Evolutionary conservation across 2,329 filamentous ascomycete species (phyloP).

Genomic region (Lachnellula cervina): DNA sequence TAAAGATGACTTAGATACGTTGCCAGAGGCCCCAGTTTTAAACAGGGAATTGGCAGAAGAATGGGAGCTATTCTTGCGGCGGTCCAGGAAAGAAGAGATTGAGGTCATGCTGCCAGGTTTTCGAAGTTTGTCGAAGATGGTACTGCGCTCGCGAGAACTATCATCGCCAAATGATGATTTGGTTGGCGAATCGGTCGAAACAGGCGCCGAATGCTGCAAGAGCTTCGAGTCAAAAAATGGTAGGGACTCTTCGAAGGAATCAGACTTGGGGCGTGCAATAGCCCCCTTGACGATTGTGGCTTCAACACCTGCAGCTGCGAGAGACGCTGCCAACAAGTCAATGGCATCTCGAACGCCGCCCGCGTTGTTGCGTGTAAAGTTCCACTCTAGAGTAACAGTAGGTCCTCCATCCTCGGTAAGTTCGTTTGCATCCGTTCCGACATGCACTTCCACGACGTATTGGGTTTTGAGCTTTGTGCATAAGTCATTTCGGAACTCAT

Average conservation of each 20-base stretch:
- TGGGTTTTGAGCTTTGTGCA: conserved; percentile 81
- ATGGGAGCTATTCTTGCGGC: conserved; percentile 89
- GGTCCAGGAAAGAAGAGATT: conserved; percentile 91
- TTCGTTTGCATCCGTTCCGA: conserved; percentile 60
- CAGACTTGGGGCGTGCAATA: conserved; percentile 97
- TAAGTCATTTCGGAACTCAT: conserved; percentile 75
- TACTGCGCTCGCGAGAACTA: conserved; percentile 70
- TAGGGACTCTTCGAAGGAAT: conserved; percentile 95
- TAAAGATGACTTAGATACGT: conserved; percentile 89
- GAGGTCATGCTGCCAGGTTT: conserved; percentile 94
- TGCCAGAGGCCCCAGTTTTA: conserved; percentile 75
- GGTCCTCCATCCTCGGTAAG: conserved; percentile 52
- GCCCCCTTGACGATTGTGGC: conserved; percentile 81
- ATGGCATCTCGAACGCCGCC: conserved; percentile 93
- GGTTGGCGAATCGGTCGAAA: conserved; percentile 82
- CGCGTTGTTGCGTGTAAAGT: conserved; percentile 94
- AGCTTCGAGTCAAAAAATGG: conserved; percentile 97
- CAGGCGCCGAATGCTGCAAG: conserved; percentile 78
- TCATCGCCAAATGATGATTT: conserved; percentile 80
- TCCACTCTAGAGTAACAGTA: conserved; percentile 63
- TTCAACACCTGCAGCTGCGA: conserved; percentile 87
- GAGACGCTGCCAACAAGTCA: conserved; percentile 81
- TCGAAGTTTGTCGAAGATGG: conserved; percentile 86
- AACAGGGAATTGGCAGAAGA: conserved; percentile 80
- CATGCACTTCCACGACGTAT: conserved; percentile 82